Conservation (phyloP, 768 basidiomycete genomes). For the Lactifluus piperatus region DNA sequence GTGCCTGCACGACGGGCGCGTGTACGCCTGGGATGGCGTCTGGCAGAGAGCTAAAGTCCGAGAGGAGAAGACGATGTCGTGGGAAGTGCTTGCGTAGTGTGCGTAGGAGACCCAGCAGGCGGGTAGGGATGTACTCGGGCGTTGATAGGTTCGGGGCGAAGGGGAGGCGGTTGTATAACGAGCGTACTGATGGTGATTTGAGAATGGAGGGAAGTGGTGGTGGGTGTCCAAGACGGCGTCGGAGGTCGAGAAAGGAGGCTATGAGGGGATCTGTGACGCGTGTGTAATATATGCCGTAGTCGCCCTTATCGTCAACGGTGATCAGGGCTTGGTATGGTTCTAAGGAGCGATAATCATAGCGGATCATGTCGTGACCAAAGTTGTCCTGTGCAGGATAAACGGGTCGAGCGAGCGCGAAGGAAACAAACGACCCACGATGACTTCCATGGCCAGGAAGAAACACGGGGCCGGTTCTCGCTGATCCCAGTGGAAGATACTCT, state of each 20-base stretch:
- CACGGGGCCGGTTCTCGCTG: conserved; percentile 71
- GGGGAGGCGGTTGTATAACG: conserved; percentile 61
- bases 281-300: conserved; percentile 78
- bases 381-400: conserved; percentile 56
- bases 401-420: neutral
- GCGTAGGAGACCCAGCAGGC: conserved; percentile 75
- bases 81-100: conserved; percentile 80
- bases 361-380: conserved; percentile 90
- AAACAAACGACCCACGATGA: conserved; percentile 55
- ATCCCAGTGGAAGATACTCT: conserved; percentile 84
- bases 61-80: conserved; percentile 85
- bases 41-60: conserved; percentile 85
- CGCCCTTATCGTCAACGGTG: conserved; percentile 67
- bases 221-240: conserved; percentile 47
- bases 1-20: conserved; percentile 94
- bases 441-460: conserved; percentile 92
- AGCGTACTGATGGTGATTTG: conserved; percentile 49
- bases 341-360: conserved; percentile 75
- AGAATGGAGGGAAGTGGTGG: conserved; percentile 50
- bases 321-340: conserved; percentile 81
- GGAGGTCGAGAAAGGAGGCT: conserved; percentile 62
- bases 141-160: conserved; percentile 84
- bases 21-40: conserved; percentile 69
- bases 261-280: conserved; percentile 82
- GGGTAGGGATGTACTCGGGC: conserved; percentile 91